These are phyloP conservation scores for Bromus sterilis DNA, from an alignment of 176 grass and related monocot genomes.

Conservation along the genomic window DNA sequence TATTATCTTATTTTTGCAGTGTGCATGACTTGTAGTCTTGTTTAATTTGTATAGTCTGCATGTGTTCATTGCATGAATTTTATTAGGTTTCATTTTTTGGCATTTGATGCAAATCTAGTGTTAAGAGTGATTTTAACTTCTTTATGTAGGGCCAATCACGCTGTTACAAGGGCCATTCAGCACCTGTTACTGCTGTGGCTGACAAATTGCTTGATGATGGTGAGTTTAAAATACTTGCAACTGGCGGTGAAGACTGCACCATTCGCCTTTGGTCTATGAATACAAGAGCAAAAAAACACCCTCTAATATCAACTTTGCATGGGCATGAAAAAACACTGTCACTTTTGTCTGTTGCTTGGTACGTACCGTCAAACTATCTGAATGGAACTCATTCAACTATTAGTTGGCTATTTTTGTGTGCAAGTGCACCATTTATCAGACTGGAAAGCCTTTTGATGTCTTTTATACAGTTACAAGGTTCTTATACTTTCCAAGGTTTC, in stretches of 20 bases:
- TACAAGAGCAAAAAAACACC: constrained; percentile 49
- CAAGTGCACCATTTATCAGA: neutral
- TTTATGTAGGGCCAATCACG: constrained; percentile 46
- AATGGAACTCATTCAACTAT: neutral
- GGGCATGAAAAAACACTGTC: constrained; percentile 79
- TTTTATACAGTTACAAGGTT: neutral
- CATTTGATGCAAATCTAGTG: neutral
- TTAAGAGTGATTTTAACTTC: neutral
- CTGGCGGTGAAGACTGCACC: constrained; percentile 87
- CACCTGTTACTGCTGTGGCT: constrained; percentile 55
- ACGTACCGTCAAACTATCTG: constrained; percentile 14
- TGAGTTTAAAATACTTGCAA: constrained; percentile 73
- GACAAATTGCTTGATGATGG: constrained; percentile 71
- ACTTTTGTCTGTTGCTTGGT: constrained; percentile 78
- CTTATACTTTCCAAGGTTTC: neutral
- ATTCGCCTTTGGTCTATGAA: constrained; percentile 79
- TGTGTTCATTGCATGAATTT: neutral
- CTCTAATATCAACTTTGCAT: constrained; percentile 59
- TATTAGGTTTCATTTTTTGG: neutral
- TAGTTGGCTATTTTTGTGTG: neutral
- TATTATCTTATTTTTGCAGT: neutral
- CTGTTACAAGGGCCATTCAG: constrained; percentile 80
- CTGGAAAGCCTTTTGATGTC: neutral
- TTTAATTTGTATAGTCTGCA: neutral
- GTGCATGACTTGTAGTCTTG: neutral